Evolutionary conservation across 129 eudicot genomes (phyloP).

Genomic region (Arctium minus): DNA sequence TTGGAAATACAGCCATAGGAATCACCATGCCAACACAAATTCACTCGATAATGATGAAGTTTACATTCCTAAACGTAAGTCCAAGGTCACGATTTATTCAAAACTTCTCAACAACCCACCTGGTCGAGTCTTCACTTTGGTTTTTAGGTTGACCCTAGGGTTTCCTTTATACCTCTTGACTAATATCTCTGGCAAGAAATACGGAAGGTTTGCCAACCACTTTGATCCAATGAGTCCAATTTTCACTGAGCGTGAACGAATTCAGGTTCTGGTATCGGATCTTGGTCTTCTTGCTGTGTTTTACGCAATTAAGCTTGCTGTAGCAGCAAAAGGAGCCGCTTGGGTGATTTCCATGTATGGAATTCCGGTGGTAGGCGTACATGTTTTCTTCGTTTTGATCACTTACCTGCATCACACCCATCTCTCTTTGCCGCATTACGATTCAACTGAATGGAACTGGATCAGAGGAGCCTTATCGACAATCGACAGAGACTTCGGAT

Average conservation of each 20-base stretch:
- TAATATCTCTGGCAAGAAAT: slow-evolving; percentile 39
- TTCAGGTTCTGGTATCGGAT: slow-evolving; percentile 33
- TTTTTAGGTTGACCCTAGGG: slow-evolving; percentile 28
- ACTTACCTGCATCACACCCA: slow-evolving; percentile 43
- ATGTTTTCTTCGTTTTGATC: slow-evolving; percentile 31
- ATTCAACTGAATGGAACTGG: slow-evolving; percentile 41
- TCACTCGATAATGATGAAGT: slow-evolving; percentile 36
- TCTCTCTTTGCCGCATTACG: slow-evolving; percentile 36
- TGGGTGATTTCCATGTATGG: slow-evolving; percentile 38
- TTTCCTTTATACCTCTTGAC: slow-evolving; percentile 40
- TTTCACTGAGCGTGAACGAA: slow-evolving; percentile 23
- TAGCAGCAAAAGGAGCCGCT: slow-evolving; percentile 28
- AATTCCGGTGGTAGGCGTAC: slow-evolving; percentile 31
- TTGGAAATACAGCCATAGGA: slow-evolving; percentile 36
- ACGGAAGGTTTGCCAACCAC: slow-evolving; percentile 38
- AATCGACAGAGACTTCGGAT: slow-evolving; percentile 38
- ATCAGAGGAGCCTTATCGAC: slow-evolving; percentile 31
- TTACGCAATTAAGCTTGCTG: slow-evolving; percentile 25
- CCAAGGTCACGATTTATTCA: slow-evolving; percentile 11
- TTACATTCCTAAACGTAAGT: slow-evolving; percentile 34
- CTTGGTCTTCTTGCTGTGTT: slow-evolving; percentile 29
- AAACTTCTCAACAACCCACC: slow-evolving; percentile 34
- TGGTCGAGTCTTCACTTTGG: slow-evolving; percentile 20
- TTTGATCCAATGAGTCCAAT: slow-evolving; percentile 26
- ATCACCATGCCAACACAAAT: slow-evolving; percentile 39